phyloP scores from a whole-genome alignment of 805 yeast genomes.

The Yarrowia sp. region DNA sequence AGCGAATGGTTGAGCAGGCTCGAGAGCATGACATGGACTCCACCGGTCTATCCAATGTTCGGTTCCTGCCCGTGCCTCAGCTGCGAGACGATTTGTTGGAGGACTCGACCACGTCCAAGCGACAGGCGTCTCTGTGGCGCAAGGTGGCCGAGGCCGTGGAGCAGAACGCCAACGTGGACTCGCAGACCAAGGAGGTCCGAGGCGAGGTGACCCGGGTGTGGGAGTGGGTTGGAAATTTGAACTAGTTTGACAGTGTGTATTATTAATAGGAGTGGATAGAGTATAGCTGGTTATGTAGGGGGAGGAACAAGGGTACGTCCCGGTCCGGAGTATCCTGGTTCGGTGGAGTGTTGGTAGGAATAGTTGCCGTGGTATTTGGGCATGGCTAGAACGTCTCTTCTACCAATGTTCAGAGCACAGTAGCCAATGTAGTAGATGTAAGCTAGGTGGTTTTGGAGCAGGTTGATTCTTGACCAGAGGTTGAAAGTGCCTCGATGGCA shows the following conservation, averaged over 20 bases:
- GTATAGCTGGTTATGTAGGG: not conserved
- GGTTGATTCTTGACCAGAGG: not conserved
- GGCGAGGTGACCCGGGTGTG: constrained; percentile 85
- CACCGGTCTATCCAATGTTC: not conserved
- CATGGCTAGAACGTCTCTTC: not conserved
- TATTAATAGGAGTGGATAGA: constrained; percentile 2
- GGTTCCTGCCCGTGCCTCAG: constrained; percentile 16
- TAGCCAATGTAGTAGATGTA: constrained; percentile 20
- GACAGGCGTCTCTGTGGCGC: constrained; percentile 46
- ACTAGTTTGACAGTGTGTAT: constrained; percentile 12
- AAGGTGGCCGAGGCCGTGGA: constrained; percentile 56
- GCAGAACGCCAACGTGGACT: constrained; percentile 60
- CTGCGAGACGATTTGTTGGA: constrained; percentile 15
- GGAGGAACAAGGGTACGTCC: not conserved
- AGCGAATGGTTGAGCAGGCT: not conserved
- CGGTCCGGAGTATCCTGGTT: not conserved
- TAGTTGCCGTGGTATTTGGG: constrained; percentile 1
- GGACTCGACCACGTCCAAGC: not conserved
- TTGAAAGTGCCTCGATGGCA: constrained; percentile 17
- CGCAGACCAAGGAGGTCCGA: constrained; percentile 60
- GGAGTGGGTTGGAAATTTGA: constrained; percentile 66
- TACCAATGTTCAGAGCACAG: not conserved
- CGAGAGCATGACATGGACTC: not conserved
- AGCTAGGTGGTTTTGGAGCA: not conserved
- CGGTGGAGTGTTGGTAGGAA: not conserved